These are phyloP conservation scores for Debaryomycetaceae sp. DNA, from an alignment of 1,139 yeast genomes.

Conservation along the genomic window DNA sequence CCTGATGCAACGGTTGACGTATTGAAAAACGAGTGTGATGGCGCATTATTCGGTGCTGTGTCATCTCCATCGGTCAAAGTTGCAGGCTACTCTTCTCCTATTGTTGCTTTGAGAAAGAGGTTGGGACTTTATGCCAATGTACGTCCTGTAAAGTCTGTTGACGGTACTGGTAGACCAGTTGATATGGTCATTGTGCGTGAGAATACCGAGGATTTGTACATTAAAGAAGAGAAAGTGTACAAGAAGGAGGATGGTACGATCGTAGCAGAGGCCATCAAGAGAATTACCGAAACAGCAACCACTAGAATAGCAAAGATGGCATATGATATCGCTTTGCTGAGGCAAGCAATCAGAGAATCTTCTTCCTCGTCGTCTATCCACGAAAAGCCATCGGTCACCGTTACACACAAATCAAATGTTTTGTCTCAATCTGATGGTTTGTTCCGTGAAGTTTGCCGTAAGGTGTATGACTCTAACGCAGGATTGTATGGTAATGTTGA, in stretches of 20 bases:
- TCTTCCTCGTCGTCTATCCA: conserved; percentile 40
- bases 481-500: conserved; percentile 54
- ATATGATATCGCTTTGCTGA: conserved; percentile 84
- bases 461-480: conserved; percentile 65
- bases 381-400: conserved; percentile 69
- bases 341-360: conserved; percentile 76
- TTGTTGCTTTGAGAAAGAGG: conserved; percentile 94
- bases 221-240: conserved; percentile 83
- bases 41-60: conserved; percentile 97
- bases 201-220: conserved; percentile 94
- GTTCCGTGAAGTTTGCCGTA: conserved; percentile 87
- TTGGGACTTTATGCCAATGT: conserved; percentile 94
- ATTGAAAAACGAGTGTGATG: conserved; percentile 84
- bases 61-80: conserved; percentile 93
- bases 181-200: conserved; percentile 98
- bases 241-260: conserved; percentile 68
- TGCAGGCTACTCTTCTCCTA: conserved; percentile 95
- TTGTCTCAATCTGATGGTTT: conserved; percentile 90
- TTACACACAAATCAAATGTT: conserved; percentile 95
- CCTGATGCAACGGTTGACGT: conserved; percentile 87
- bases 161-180: conserved; percentile 78
- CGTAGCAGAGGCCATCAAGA: conserved; percentile 96
- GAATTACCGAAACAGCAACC: conserved; percentile 88
- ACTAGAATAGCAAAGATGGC: conserved; percentile 87
- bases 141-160: conserved; percentile 94